Evolutionary conservation across 2,329 filamentous ascomycete species (phyloP).

Genomic region (Paraphoma chrysanthemicola): DNA sequence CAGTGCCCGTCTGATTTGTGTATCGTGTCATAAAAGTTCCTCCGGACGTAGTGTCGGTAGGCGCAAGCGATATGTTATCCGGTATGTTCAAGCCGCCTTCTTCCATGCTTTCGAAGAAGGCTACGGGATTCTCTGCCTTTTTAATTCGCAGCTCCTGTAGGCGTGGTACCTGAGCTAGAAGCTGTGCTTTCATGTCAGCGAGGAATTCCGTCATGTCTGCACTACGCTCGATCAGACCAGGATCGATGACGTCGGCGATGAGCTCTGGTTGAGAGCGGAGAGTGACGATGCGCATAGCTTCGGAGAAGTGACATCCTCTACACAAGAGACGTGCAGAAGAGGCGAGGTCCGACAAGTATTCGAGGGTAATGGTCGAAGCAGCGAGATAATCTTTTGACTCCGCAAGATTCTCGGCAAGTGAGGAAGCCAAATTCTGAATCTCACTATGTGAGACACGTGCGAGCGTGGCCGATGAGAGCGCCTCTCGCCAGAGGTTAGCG

Average conservation of each 20-base stretch:
- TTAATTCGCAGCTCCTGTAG: constrained; percentile 81
- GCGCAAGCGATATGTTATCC: constrained; percentile 90
- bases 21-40: constrained; percentile 91
- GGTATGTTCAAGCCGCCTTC: constrained; percentile 69
- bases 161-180: constrained; percentile 83
- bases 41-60: constrained; percentile 81
- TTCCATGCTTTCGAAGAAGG: constrained; percentile 78
- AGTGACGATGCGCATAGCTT: constrained; percentile 81
- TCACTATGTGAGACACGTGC: constrained; percentile 64
- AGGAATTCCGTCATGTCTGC: constrained; percentile 87
- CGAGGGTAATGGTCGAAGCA: constrained; percentile 79
- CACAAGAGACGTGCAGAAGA: constrained; percentile 79
- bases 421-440: constrained; percentile 71
- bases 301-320: constrained; percentile 84
- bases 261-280: constrained; percentile 67
- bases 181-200: constrained; percentile 87
- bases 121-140: constrained; percentile 82
- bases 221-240: constrained; percentile 80
- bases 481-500: constrained; percentile 90
- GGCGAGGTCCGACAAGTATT: constrained; percentile 78
- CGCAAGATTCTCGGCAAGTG: constrained; percentile 77
- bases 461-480: constrained; percentile 78
- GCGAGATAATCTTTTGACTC: constrained; percentile 85
- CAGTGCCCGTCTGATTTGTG: constrained; percentile 77
- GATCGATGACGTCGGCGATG: constrained; percentile 74